Evolutionary conservation across 345 rosid species (phyloP), one percentile per base, ranked within the genome.

Genomic region (Eucalyptus camaldulensis): DNA sequence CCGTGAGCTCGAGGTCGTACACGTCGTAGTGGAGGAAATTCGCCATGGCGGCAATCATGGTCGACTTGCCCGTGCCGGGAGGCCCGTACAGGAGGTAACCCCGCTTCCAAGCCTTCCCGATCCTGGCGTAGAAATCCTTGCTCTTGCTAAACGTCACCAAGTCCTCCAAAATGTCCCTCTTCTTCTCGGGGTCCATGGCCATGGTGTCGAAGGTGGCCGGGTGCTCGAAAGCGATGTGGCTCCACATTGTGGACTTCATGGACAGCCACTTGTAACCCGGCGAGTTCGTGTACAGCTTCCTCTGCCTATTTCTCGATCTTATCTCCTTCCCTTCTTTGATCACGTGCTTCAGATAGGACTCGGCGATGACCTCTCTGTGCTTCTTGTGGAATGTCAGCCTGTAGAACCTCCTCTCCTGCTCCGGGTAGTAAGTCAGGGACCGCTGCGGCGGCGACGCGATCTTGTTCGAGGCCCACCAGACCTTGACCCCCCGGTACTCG

Each of bases 201-300:
- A 95, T 88, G 15, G 95, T 94, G 24, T 95, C 94, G 60, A 95
- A 93, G 14, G 94, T 92, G 37, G 94, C 95, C 49, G 96, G 96
- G 89, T 95, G 95, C 91, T 95, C 94, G 87, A 95, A 95, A 47
- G 88, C 91, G 47, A 94, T 91, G 88, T 94, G 94, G 87, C 94
- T 94, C 96, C 96, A 95, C 94, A 91, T 90, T 7, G 94, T 91
- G 85, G 90, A 93, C 92, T 92, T 94, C 92, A 88, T 89, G 92
- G 92, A 88, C 17, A 91, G 91, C 95, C 95, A 94, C 86, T 90
- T 94, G 86, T 90, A 89, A 13, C 93, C 94, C 37, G 96, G 91
- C 58, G 94, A 92, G 45, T 95, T 95, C 1, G 96, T 94, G 86
- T 90, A 95, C 69, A 95, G 96, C 93, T 94, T 95, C 92, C 95